Base-by-base conservation (phyloP, 441 rosid species). In the Adansonia grandidieri region DNA sequence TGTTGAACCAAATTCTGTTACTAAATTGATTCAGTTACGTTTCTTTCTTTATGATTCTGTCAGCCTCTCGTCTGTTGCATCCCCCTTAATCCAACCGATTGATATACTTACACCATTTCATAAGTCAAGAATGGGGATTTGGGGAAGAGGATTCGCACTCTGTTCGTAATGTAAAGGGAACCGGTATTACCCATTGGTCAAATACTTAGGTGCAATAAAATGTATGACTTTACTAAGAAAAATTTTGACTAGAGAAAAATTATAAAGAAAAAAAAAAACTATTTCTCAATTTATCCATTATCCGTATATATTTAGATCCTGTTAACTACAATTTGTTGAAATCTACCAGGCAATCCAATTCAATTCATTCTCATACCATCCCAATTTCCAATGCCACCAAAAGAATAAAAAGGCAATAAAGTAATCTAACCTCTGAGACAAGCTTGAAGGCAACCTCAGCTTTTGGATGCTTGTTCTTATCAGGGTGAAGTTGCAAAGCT, bases 401-500 rank as follows among this genome's bases (percentile, higher is more conserved):
- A 45, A 20, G 11, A 32, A 73, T 17, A 28, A 69, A 66, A 20
- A 42, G 44, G 63, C 64, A 68, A 77, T 45, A 19, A 3, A 40
- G 0, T 61, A 70, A 61, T 80, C 88, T 78, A 71, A 96, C 99
- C 99, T 96, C 92, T 22, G 91, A 89, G 56, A 94, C 83, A 70
- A 96, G 97, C 87, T 91, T 96, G 89, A 96, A 96, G 5, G 99
- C 99, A 78, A 86, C 22, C 65, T 90, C 99, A 57, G 99, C 94
- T 69, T 90, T 88, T 4, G 93, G 97, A 74, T 94, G 98, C 66
- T 82, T 84, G 79, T 96, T 96, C 89, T 94, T 96, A 79, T 96
- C 99, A 0, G 99, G 99, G 77, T 96, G 99, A 87, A 94, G 85
- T 82, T 89, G 97, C 89, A 96, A 81, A 82, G 97, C 99, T 94